These are phyloP conservation scores for Zizania palustris DNA, from an alignment of 202 grass and related monocot species.

Conservation along the genomic window DNA sequence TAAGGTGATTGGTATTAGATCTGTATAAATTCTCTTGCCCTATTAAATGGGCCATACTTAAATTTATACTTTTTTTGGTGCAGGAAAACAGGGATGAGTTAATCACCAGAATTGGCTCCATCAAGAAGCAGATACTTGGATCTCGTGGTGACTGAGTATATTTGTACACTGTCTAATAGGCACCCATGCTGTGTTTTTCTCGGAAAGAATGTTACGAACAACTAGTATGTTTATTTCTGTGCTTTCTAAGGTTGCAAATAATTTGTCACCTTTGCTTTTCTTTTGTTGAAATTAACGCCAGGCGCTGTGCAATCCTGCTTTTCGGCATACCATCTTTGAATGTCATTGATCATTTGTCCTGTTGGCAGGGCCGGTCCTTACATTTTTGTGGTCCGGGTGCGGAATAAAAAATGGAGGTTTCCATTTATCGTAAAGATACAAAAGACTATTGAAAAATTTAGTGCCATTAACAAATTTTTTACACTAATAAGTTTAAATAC, in stretches of 20 bases:
- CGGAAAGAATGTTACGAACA: constrained; percentile 23
- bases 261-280: not conserved
- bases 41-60: not conserved
- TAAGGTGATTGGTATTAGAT: constrained; percentile 51
- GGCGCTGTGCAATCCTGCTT: not conserved
- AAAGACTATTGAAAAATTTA: too few relatives aligned
- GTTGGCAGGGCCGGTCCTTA: too few relatives aligned
- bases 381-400: too few relatives aligned
- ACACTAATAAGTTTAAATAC: too few relatives aligned
- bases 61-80: not conserved
- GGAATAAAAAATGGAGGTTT: too few relatives aligned
- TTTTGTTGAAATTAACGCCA: not conserved
- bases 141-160: constrained; percentile 28
- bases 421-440: too few relatives aligned
- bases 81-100: constrained; percentile 72
- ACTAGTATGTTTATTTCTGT: not conserved
- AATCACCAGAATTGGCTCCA: constrained; percentile 50
- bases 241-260: not conserved
- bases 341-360: too few relatives aligned
- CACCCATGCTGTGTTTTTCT: not conserved
- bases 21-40: not conserved
- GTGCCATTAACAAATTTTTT: too few relatives aligned
- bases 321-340: too few relatives aligned
- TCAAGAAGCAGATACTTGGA: constrained; percentile 63
- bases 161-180: not conserved